These are phyloP conservation scores for Styphnolobium japonicum DNA, from an alignment of 306 rosid genomes.

Conservation along the genomic window DNA sequence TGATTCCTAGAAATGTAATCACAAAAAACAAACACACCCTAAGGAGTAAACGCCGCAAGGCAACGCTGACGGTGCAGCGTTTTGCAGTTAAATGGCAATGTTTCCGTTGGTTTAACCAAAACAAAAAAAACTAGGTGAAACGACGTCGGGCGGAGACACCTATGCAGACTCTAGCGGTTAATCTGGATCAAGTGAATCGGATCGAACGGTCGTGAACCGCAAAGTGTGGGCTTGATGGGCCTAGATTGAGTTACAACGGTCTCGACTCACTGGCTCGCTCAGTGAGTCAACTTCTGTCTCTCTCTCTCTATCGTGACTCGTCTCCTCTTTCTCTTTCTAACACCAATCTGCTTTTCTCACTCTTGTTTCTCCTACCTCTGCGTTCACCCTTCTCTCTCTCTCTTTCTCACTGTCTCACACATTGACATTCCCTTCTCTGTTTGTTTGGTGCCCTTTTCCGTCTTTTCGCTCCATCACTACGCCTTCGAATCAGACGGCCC, in stretches of 20 bases:
- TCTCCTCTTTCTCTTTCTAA: not conserved
- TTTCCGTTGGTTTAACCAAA: not conserved
- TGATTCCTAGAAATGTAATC: too few species aligned
- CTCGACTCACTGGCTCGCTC: not conserved
- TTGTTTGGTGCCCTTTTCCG: slow-evolving; percentile 53
- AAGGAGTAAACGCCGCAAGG: too few species aligned
- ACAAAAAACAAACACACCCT: too few species aligned
- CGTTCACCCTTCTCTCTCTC: too few species aligned
- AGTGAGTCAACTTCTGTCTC: not conserved
- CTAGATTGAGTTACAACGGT: not conserved
- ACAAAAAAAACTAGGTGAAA: not conserved
- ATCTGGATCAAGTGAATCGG: not conserved
- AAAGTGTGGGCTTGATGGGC: not conserved
- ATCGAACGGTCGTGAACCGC: not conserved
- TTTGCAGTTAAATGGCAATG: too few species aligned
- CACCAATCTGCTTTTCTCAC: too few species aligned
- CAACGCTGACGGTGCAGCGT: too few species aligned
- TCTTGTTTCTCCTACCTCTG: not conserved
- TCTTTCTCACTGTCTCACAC: too few species aligned
- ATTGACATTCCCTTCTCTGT: not conserved
- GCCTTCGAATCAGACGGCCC: slow-evolving; percentile 54
- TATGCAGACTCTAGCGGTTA: not conserved
- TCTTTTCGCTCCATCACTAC: slow-evolving; percentile 39
- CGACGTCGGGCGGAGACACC: not conserved
- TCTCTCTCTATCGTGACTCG: not conserved